Base-by-base conservation (phyloP, 495 filamentous ascomycete species). In the Daldinia grandis region DNA sequence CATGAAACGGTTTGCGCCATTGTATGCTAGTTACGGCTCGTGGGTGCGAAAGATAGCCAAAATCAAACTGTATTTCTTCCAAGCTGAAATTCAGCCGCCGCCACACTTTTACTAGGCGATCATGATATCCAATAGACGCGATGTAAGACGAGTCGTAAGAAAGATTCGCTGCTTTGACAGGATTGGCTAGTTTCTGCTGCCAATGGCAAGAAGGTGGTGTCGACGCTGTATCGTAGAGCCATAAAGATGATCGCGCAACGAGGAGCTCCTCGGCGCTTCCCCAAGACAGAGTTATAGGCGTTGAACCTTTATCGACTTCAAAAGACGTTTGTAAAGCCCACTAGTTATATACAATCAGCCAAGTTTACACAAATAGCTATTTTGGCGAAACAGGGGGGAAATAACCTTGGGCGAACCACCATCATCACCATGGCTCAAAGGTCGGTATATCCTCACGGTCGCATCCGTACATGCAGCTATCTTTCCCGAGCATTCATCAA, bases 71-170 rank as follows among this genome's bases (percentile, higher is more conserved):
- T 24, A 92, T 91, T 72, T 95, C 92, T 66, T 92, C 89, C 10
- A 88, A 86, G 17, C 92, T 93, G 78, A 93, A 97, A n/a, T 90
- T 91, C 19, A 96, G 80, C 67, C 95, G 85, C 66, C 93, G 87
- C 95, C 95, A 99, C 75, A 98, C 86, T 80, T 98, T 99, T 54
- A 95, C 88, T 21, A 98, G 82, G 42, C 91, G 86, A 75, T 98
- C 95, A 76, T 92, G 88, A 51, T 81, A 81, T 33, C 93, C 93
- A 8, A 93, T 88, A 4, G 93, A 93, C 10, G 94, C 94, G 37
- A 97, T 91, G 31, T 97, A 86, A 7, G 88, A 87, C 19, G 91
- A 93, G 76, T 97, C 93, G 57, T 92, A 91, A 3, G 94, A 97
- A 76, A 98, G 91, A 19, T 85, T 84, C 5, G 93, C 95, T 50